These are phyloP conservation scores for Termitomyces sp. DNA, from an alignment of 768 basidiomycete genomes.

Conservation along the genomic window DNA sequence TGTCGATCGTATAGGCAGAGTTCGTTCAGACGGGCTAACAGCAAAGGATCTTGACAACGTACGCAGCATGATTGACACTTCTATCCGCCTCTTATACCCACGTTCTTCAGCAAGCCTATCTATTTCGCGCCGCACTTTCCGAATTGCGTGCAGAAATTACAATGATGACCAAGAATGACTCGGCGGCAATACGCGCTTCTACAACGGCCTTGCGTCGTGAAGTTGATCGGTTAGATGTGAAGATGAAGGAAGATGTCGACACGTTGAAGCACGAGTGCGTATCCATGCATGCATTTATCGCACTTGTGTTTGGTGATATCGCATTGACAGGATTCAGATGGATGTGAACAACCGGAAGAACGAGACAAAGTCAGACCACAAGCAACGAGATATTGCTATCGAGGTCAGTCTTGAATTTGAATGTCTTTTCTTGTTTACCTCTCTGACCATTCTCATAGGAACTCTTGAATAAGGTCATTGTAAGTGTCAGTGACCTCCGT, in stretches of 20 bases:
- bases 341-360: slow-evolving; percentile 93
- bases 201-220: slow-evolving; percentile 80
- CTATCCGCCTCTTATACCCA: not conserved
- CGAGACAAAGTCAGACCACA: slow-evolving; percentile 81
- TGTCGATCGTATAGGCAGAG: slow-evolving; percentile 69
- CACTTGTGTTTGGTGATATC: not conserved
- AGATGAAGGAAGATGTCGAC: slow-evolving; percentile 91
- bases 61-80: slow-evolving; percentile 23
- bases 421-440: not conserved
- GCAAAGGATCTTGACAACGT: slow-evolving; percentile 83
- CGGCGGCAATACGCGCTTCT: slow-evolving; percentile 73
- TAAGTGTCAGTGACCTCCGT: slow-evolving; percentile 72
- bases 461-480: slow-evolving; percentile 69
- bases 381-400: slow-evolving; percentile 79
- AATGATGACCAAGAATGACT: slow-evolving; percentile 79
- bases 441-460: slow-evolving; percentile 40
- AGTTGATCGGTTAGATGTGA: slow-evolving; percentile 78
- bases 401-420: slow-evolving; percentile 47
- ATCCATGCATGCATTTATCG: not conserved
- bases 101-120: slow-evolving; percentile 78
- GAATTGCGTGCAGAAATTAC: slow-evolving; percentile 87
- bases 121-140: slow-evolving; percentile 90
- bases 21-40: slow-evolving; percentile 68
- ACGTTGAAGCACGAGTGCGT: slow-evolving; percentile 91
- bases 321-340: slow-evolving; percentile 77